Base-by-base conservation (phyloP, 352 stramenopile genomes). In the Phytophthora agathidicida region DNA sequence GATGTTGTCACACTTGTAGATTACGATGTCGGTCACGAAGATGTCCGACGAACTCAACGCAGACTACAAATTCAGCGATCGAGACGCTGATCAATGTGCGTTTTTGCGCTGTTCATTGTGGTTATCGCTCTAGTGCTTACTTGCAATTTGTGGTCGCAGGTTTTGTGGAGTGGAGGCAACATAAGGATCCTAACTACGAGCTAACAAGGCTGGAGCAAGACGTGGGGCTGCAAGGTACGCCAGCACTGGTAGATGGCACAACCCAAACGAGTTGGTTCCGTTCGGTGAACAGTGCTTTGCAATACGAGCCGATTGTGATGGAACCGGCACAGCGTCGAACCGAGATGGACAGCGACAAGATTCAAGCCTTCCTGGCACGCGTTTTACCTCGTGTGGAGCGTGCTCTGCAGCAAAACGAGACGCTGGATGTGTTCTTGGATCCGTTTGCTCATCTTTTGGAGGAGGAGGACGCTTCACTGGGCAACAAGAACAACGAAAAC, bases 211-310 rank as follows among this genome's bases (percentile, higher is more conserved):
- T 90, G 52, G 85, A 92, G 56, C 82, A 92, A 56, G 83, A 94
- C 59, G 67, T 93, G 9, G 85, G 83, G 6, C 59, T 94, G 27
- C 85, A 94, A 39, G 81, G 82, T 10, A 87, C 87, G 23, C 76
- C 79, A 0, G 66, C 84, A n/a, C 68, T 91, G 31, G 77, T 88
- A 23, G 83, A 92, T 56, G 68, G 66, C 42, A 67, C 70, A 6
- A 93, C 83, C 16, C 85, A 93, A 50, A 94, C 85, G 32, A 91
- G 77, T 20, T 94, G 83, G 85, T 94, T 93, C 50, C 85, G 85
- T 13, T 88, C 83, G 0, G 79, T 94, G 19, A 93, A 94, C 54
- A 93, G 79, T 41, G 79, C 81, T 19, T 70, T 94, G 2, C 83
- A 94, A 63, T 94, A 94, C 62, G 81, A 87, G 43, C 73, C 85